Evolutionary conservation across 768 basidiomycete species (phyloP).

Genomic region (Lactarius sp.): DNA sequence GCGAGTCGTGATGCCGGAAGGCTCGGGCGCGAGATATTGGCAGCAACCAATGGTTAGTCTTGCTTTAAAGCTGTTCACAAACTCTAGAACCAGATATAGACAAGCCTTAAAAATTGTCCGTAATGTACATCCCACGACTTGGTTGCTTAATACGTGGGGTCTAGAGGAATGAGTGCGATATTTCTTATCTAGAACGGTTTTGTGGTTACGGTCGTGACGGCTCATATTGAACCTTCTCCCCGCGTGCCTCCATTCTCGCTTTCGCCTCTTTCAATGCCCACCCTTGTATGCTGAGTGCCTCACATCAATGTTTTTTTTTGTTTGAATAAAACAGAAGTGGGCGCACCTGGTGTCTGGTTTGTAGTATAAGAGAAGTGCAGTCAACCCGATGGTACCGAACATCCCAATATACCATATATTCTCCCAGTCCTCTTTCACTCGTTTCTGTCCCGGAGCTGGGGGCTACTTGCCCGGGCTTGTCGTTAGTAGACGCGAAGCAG

Average conservation of each 20-base stretch:
- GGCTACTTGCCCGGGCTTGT: conserved; percentile 43
- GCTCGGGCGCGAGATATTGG: not conserved
- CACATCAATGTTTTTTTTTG: not conserved
- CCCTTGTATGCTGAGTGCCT: conserved; percentile 64
- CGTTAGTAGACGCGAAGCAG: not conserved
- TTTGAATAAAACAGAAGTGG: not conserved
- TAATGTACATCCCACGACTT: conserved; percentile 17
- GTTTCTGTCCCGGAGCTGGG: conserved; percentile 71
- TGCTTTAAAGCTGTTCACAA: not conserved
- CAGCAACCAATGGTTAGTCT: not conserved
- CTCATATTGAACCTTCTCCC: conserved; percentile 77
- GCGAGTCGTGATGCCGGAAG: conserved; percentile 36
- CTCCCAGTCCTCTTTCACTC: conserved; percentile 90
- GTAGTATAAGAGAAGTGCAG: conserved; percentile 74
- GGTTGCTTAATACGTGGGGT: not conserved
- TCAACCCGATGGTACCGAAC: conserved; percentile 81
- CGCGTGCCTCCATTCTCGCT: conserved; percentile 85
- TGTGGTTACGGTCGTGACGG: not conserved
- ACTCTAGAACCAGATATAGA: conserved; percentile 18
- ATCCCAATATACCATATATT: conserved; percentile 86
- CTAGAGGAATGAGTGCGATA: not conserved
- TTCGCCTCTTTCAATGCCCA: conserved; percentile 93
- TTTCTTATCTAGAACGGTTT: not conserved
- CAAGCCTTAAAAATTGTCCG: conserved; percentile 9
- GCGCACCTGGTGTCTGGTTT: conserved; percentile 90